Percentiles rank a stretch among this genome's conserved stretches.
phyloP scores from a whole-genome alignment of 2,329 filamentous ascomycete genomes.

The Cryphonectria parasitica region DNA sequence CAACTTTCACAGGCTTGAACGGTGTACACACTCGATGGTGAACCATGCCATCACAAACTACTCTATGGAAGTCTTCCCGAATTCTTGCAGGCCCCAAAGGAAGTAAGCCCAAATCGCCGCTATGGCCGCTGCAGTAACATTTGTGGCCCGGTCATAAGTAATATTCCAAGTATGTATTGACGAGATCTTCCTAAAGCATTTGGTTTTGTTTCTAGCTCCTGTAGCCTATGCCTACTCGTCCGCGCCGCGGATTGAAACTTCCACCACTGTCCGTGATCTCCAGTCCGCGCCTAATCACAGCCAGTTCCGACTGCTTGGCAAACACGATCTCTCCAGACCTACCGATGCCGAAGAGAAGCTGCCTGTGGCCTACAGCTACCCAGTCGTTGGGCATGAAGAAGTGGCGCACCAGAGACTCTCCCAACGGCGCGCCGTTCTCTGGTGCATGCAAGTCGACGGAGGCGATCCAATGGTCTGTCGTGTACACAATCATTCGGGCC shows the following conservation, averaged over 20 bases:
- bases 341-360: conserved; percentile 25
- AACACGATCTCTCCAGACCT: conserved; percentile 29
- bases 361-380: conserved; percentile 22
- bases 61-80: not conserved
- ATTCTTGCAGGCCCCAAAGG: no score
- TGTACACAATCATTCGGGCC: conserved; percentile 35
- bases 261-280: conserved; percentile 30
- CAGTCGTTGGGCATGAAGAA: conserved; percentile 35
- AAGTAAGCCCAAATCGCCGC: no score
- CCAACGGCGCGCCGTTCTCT: not conserved
- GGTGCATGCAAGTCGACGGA: conserved; percentile 13
- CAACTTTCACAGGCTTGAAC: no score
- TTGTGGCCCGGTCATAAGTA: no score
- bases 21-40: not conserved
- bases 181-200: not conserved
- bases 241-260: conserved; percentile 26
- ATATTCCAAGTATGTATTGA: not conserved
- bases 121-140: no score
- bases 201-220: not conserved
- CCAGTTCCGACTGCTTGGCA: conserved; percentile 28
- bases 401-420: conserved; percentile 23
- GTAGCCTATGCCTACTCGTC: not conserved
- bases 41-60: not conserved
- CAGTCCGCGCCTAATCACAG: conserved; percentile 31
- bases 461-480: conserved; percentile 23